phyloP scores from a whole-genome alignment of 169 alveolate genomes.

The Cryptosporidium ubiquitum region DNA sequence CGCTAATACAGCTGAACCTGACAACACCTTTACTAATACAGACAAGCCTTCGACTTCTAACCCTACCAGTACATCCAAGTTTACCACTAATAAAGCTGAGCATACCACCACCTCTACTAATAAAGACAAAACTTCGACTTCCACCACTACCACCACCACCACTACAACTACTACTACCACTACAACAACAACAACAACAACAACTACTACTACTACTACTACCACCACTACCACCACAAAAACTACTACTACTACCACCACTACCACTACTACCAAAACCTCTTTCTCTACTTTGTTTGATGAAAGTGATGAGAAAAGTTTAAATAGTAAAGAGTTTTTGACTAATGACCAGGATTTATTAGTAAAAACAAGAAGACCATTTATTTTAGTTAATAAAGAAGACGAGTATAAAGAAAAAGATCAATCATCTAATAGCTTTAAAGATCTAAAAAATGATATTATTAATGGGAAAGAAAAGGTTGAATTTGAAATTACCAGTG shows the following conservation, averaged over 20 bases:
- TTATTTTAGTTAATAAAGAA: not conserved
- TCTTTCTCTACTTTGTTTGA: not conserved
- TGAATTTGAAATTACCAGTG: not conserved
- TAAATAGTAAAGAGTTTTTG: not conserved
- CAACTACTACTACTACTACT: no score
- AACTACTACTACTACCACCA: not conserved
- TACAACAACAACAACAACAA: no score
- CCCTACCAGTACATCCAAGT: no score
- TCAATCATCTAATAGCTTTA: not conserved
- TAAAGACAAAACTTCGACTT: no score
- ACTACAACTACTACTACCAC: no score
- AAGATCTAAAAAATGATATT: not conserved
- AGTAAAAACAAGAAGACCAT: not conserved
- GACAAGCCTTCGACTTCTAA: no score
- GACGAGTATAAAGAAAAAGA: not conserved
- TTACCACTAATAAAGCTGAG: no score
- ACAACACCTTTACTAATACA: not conserved
- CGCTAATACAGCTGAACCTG: not conserved
- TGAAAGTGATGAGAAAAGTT: not conserved
- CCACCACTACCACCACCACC: no score
- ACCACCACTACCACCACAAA: no score
- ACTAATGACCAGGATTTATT: not conserved
- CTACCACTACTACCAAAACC: not conserved
- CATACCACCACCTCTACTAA: no score
- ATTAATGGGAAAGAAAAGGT: not conserved